Evolutionary conservation across 768 basidiomycete species (phyloP).

Genomic region (Glaciozyma antarctica): DNA sequence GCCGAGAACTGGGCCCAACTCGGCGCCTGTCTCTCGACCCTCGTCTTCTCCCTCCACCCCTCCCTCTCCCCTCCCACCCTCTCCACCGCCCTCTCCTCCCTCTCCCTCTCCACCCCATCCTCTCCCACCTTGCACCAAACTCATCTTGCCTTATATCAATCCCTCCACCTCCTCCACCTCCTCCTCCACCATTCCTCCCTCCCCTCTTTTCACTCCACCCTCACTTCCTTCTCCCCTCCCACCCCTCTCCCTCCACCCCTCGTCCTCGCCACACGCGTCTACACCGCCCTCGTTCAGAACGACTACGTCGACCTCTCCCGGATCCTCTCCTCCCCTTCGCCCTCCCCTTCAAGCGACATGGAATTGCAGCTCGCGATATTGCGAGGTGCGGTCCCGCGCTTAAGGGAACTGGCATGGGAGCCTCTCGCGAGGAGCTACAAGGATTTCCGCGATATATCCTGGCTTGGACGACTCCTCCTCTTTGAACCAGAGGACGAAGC

Average conservation of each 20-base stretch:
- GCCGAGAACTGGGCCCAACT: conserved; percentile 24
- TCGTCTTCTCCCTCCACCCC: conserved; percentile 19
- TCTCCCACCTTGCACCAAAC: not conserved
- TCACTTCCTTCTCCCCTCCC: not conserved
- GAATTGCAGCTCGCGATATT: not conserved
- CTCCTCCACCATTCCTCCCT: not conserved
- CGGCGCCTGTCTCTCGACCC: conserved; percentile 16
- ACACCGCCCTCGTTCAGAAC: not conserved
- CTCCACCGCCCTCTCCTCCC: not conserved
- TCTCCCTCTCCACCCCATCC: not conserved
- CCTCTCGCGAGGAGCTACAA: not conserved
- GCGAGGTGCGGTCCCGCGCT: not conserved
- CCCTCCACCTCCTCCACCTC: conserved; percentile 8
- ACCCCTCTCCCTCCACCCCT: not conserved
- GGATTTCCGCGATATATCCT: not conserved
- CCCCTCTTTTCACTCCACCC: not conserved
- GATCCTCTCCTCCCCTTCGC: not conserved
- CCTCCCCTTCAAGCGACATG: not conserved
- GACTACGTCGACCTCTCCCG: not conserved
- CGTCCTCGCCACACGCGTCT: not conserved
- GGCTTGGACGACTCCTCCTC: not conserved
- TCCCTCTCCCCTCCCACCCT: not conserved
- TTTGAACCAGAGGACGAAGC: not conserved
- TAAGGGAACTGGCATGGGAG: not conserved
- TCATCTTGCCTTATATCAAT: too few species aligned